These are phyloP conservation scores for Ceratocystis alfenasii DNA, from an alignment of 2,329 filamentous ascomycete genomes.

Conservation along the genomic window DNA sequence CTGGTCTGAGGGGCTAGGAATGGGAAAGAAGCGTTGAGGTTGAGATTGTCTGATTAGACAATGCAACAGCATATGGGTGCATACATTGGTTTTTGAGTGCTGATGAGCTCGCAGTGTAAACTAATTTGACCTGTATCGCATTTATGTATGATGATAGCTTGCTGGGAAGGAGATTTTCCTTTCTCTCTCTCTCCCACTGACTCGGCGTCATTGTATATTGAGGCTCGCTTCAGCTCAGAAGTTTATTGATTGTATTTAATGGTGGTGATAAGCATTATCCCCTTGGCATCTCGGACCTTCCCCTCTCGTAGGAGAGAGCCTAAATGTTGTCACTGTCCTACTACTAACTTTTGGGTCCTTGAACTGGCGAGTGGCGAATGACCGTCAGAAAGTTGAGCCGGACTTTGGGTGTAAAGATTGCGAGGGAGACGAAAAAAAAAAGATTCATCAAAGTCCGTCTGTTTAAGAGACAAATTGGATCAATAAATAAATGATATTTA, in stretches of 20 bases:
- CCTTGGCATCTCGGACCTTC: constrained; percentile 2
- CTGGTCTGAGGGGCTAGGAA: constrained; percentile 12
- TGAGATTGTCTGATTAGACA: constrained; percentile 14
- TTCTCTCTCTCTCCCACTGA: background rate
- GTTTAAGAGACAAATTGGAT: background rate
- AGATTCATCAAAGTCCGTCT: background rate
- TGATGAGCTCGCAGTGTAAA: background rate
- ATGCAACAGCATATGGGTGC: background rate
- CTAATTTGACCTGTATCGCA: background rate
- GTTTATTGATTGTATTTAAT: background rate
- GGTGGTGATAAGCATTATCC: background rate
- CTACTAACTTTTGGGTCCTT: background rate
- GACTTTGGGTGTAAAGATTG: background rate
- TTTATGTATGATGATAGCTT: background rate
- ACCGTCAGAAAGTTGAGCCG: background rate
- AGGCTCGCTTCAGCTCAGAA: background rate
- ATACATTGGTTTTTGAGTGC: background rate
- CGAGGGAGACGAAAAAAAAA: background rate
- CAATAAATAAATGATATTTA: background rate
- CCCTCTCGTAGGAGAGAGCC: background rate
- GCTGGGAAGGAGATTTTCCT: too few relatives aligned
- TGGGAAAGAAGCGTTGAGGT: constrained; percentile 22
- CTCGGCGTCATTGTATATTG: background rate
- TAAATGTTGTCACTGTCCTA: background rate
- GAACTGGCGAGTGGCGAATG: background rate